Evolutionary conservation across 2,329 filamentous ascomycete species (phyloP), one percentile per base, ranked within the genome.

Genomic region (Epichloe hybrida): DNA sequence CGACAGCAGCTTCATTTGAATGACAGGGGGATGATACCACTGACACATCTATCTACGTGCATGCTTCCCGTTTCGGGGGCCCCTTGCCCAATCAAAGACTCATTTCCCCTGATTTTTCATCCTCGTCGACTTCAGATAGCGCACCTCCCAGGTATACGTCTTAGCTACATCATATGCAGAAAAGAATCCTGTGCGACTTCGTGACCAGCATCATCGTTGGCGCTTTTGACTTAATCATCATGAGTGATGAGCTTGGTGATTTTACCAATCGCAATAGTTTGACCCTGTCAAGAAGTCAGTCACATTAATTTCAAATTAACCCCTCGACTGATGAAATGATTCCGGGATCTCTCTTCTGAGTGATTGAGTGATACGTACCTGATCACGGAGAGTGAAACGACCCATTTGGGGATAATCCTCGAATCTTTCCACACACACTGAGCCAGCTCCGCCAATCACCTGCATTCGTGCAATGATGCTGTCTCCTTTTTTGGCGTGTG

Each of bases 191-290:
- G 23, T 21, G 21, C 31, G 21, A 17, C 23, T 31, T 47, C 35
- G 20, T 47, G 12, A 23, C 20, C 11, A 15, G 21, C 9, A 37
- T 48, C 27, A n/a, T 12, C 31, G 3, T 47, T 38, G 13, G 6
- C 35, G 15, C 17, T 45, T 34, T 49, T 51, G n/a, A 37, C 45
- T 45, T 42, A 47, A 20, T 50, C 42, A 15, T 54, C 52, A 3
- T 71, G 66, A 7, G 64, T 71, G 60, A 81, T 75, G 56, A 98
- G 79, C 77, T 90, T 96, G 53, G 88, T 96, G 67, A 98, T 94
- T 80, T 98, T 98, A 64, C 93, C 93, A 72, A 98, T 98, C 51
- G 93, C 93, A 73, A 98, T 96, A 0, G 93, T 98, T 86, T 97
- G 91, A 61, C 93, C 93, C 83, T 97, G 64, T 50, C n/a, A 35